These are phyloP conservation scores for Phanerochaete carnosa DNA, from an alignment of 768 basidiomycete species.

Conservation along the genomic window DNA sequence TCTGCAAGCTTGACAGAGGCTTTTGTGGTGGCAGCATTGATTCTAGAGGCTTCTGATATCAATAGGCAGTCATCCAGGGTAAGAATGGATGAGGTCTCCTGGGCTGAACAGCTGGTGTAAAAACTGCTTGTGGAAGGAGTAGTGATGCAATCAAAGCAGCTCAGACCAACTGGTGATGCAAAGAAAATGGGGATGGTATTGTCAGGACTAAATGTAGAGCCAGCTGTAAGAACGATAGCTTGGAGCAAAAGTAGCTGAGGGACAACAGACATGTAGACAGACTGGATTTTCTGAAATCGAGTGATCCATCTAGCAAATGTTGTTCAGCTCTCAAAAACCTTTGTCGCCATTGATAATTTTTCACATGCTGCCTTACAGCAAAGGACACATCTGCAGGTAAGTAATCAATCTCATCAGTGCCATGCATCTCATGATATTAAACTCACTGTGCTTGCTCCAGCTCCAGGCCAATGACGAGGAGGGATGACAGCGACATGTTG, in stretches of 20 bases:
- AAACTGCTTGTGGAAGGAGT: no score
- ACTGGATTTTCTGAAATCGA: not conserved
- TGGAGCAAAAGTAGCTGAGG: not conserved
- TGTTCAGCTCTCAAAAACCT: not conserved
- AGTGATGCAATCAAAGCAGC: no score
- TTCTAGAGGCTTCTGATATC: no score
- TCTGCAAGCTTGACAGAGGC: constrained; percentile 11
- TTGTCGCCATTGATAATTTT: not conserved
- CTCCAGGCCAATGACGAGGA: not conserved
- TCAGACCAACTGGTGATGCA: no score
- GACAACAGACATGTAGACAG: not conserved
- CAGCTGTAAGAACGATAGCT: not conserved
- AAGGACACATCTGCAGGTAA: no score
- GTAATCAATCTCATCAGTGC: not conserved
- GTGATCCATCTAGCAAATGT: not conserved
- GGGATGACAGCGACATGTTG: not conserved
- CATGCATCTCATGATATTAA: not conserved
- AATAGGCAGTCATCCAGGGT: no score
- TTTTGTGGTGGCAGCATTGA: no score
- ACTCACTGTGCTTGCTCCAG: not conserved
- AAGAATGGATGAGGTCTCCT: no score
- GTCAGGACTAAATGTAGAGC: not conserved
- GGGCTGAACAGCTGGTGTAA: no score
- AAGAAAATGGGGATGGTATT: no score
- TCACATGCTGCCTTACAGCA: no score